Base-by-base conservation (phyloP, 1,139 yeast genomes). In the Ogataea hybrid region DNA sequence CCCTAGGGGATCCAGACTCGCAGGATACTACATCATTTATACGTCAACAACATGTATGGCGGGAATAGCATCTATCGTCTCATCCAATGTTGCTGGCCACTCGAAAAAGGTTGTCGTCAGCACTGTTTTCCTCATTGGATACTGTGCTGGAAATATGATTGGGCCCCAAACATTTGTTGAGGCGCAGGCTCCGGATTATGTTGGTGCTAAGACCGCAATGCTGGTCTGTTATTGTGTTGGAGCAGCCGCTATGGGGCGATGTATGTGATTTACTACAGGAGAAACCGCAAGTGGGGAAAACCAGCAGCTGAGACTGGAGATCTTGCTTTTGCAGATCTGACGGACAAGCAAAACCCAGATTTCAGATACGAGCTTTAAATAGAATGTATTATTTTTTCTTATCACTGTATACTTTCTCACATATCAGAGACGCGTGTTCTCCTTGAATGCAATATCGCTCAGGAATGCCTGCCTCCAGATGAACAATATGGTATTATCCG, bases 151-250 rank as follows among this genome's bases (percentile, higher is more conserved):
- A 22, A 82, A 82, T 52, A 67, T 82, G 39, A 69, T 77, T 31
- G 90, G 89, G 0, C 88, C 90, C 2, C 87, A 81, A 56, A 71
- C 82, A 35, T 83, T 81, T 58, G 65, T 75, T 48, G 64, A 35
- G 11, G 25, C 25, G 6, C 49, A 50, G 30, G 51, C 49, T 0
- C 36, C 36, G 3, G 11, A 8, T 11, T 32, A 32, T 17, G 25
- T 23, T 23, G 36, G 36, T 12, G 36, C 36, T 10, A 32, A 32
- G 17, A 32, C 21, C 6, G 36, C 36, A 2, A 32, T 32, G 28
- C 21, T 32, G 7, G 28, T 23, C 9, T 32, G 21, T 17, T 14
- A 21, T 25, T 14, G n/a, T 15, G 28, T 23, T n/a, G 21, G 18
- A 6, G 20, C 17, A n/a, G 7, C 12, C 8, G 30, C 52, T 52